Percentiles rank a stretch among this genome's conserved stretches.
Conservation (phyloP, 768 basidiomycete species). For the Macrolepiota fuliginosa region DNA sequence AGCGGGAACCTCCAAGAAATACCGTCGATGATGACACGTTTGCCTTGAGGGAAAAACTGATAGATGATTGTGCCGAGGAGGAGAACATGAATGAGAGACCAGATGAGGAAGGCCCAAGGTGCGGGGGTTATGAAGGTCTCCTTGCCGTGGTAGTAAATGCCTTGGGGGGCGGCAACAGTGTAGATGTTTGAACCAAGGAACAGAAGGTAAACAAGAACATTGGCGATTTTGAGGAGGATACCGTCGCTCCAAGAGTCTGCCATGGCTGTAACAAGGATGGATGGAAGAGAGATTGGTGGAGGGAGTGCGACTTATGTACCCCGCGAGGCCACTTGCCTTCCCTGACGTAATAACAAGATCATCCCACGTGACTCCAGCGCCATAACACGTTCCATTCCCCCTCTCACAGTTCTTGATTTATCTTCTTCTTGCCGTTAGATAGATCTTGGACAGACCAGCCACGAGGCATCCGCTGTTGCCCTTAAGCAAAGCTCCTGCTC, state of each 20-base stretch:
- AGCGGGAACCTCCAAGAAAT: constrained; percentile 92
- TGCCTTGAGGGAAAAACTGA: constrained; percentile 80
- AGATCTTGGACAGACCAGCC: neutral
- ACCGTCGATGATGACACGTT: constrained; percentile 78
- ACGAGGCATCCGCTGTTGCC: neutral
- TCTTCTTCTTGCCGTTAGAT: neutral
- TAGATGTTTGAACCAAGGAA: constrained; percentile 93
- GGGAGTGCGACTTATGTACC: constrained; percentile 20
- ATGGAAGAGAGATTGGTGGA: constrained; percentile 1
- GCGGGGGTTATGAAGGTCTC: constrained; percentile 96
- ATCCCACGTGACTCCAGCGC: constrained; percentile 13
- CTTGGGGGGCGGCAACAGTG: constrained; percentile 73
- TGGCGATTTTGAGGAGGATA: constrained; percentile 80
- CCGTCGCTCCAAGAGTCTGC: constrained; percentile 73
- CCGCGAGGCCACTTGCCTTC: constrained; percentile 6
- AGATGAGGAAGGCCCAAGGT: constrained; percentile 88
- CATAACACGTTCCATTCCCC: neutral
- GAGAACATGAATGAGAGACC: constrained; percentile 88
- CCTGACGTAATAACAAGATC: constrained; percentile 13
- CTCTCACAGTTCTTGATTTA: neutral
- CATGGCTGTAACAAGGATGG: constrained; percentile 36
- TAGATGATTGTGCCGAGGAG: constrained; percentile 90
- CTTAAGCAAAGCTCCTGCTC: neutral
- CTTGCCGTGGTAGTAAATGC: constrained; percentile 70
- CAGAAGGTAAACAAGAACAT: constrained; percentile 78